Percentiles rank a stretch among this genome's conserved stretches.
phyloP scores from a whole-genome alignment of 1,284 basidiomycete species.

The Puccinia horiana region DNA sequence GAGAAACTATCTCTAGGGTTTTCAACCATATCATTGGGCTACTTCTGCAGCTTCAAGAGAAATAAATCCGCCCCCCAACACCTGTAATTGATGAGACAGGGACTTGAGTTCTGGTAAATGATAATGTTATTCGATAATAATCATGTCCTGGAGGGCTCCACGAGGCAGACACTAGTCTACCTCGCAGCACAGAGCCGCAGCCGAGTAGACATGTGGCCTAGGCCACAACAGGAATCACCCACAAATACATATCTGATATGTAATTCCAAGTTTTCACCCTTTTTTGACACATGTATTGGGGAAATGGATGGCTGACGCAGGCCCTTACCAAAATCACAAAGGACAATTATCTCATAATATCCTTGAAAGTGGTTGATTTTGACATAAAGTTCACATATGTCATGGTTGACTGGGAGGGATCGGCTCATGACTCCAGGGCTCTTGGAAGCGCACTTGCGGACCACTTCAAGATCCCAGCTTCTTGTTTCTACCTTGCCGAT shows the following conservation, averaged over 20 bases:
- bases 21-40: constrained; percentile 14
- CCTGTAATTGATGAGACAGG: too few species aligned
- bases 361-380: constrained; percentile 57
- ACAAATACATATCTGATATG: constrained; percentile 47
- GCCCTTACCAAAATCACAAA: constrained; percentile 58
- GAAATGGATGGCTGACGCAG: constrained; percentile 60
- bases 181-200: too few species aligned
- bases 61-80: constrained; percentile 39
- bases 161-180: too few species aligned
- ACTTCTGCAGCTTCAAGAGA: not conserved
- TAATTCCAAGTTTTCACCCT: constrained; percentile 60
- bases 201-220: too few species aligned
- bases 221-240: too few species aligned
- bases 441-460: constrained; percentile 53
- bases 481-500: constrained; percentile 60
- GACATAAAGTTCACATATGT: constrained; percentile 59
- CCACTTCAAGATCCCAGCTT: constrained; percentile 57
- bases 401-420: constrained; percentile 61
- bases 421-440: constrained; percentile 57
- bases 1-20: constrained; percentile 50
- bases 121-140: too few species aligned
- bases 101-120: too few species aligned
- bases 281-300: constrained; percentile 59
- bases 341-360: constrained; percentile 59
- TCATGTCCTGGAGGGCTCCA: too few species aligned